Conservation (phyloP, 345 rosid genomes). For the Hypericum androsaemum region DNA sequence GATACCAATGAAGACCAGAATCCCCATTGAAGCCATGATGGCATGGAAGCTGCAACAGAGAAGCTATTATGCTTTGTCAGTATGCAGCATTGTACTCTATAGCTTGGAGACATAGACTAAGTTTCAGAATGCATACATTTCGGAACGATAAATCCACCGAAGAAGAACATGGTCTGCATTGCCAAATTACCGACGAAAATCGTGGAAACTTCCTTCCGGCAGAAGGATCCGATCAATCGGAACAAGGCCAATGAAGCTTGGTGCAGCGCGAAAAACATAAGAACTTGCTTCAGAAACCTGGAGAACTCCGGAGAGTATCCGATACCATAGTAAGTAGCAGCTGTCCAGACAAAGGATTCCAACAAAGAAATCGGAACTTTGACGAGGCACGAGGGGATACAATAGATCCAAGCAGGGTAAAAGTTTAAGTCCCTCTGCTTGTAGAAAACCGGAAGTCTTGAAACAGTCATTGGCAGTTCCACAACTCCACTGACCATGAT, state of each 20-base stretch:
- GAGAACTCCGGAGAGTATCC: slow-evolving; percentile 3
- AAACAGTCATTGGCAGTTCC: neutral
- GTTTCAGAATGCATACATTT: slow-evolving; percentile 1
- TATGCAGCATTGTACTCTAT: neutral
- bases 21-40: too few relatives aligned
- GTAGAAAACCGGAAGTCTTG: slow-evolving; percentile 3
- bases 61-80: neutral
- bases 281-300: slow-evolving; percentile 10
- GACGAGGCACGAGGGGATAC: slow-evolving; percentile 8
- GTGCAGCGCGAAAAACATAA: neutral
- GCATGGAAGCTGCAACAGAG: neutral
- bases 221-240: slow-evolving; percentile 9
- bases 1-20: too few relatives aligned
- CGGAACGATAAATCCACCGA: slow-evolving; percentile 14
- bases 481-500: neutral
- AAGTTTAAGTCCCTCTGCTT: neutral
- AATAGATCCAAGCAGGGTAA: slow-evolving; percentile 10
- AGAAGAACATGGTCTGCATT: neutral
- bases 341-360: neutral
- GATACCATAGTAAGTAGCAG: slow-evolving; percentile 6
- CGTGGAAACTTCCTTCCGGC: slow-evolving; percentile 6
- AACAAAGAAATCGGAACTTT: slow-evolving; percentile 4
- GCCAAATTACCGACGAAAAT: slow-evolving; percentile 9
- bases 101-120: neutral
- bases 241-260: slow-evolving; percentile 14